phyloP scores from a whole-genome alignment of 768 basidiomycete species.

The Wakefieldia striispora region DNA sequence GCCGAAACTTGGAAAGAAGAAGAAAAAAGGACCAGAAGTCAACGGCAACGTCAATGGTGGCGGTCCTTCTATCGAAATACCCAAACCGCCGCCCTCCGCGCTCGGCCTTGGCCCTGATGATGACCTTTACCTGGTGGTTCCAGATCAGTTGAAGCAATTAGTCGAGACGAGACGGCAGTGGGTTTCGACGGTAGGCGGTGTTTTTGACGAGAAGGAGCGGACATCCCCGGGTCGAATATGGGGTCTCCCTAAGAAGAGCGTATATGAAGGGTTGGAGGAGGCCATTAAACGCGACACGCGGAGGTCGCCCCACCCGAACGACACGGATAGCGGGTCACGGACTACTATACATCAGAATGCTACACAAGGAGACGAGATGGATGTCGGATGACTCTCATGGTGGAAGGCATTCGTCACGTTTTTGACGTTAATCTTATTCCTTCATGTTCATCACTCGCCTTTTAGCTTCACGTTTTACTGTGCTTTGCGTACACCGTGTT shows the following conservation, averaged over 20 bases:
- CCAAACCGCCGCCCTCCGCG: slow-evolving; percentile 68
- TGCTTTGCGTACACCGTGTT: slow-evolving; percentile 21
- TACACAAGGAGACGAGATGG: slow-evolving; percentile 61
- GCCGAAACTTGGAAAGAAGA: slow-evolving; percentile 69
- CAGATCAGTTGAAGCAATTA: slow-evolving; percentile 66
- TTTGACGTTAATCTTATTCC: slow-evolving; percentile 24
- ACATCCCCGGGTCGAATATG: slow-evolving; percentile 66
- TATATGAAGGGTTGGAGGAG: slow-evolving; percentile 75
- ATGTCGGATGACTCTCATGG: slow-evolving; percentile 49
- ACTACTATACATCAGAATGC: slow-evolving; percentile 40
- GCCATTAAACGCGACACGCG: slow-evolving; percentile 45
- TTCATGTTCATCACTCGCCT: slow-evolving; percentile 27
- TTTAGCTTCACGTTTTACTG: slow-evolving; percentile 20
- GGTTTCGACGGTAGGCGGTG: slow-evolving; percentile 70
- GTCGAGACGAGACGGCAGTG: slow-evolving; percentile 77
- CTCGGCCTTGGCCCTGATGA: slow-evolving; percentile 69
- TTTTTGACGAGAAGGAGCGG: slow-evolving; percentile 74
- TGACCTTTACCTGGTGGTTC: slow-evolving; percentile 57
- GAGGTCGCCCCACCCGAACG: slow-evolving; percentile 19
- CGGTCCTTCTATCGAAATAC: slow-evolving; percentile 32
- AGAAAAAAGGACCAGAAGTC: slow-evolving; percentile 56
- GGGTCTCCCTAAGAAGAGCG: slow-evolving; percentile 73
- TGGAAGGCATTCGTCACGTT: slow-evolving; percentile 4
- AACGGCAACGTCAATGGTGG: slow-evolving; percentile 33
- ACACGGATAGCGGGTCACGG: slow-evolving; percentile 24